phyloP scores from a whole-genome alignment of 177 flowering plant species.

The Vitis hybrid region DNA sequence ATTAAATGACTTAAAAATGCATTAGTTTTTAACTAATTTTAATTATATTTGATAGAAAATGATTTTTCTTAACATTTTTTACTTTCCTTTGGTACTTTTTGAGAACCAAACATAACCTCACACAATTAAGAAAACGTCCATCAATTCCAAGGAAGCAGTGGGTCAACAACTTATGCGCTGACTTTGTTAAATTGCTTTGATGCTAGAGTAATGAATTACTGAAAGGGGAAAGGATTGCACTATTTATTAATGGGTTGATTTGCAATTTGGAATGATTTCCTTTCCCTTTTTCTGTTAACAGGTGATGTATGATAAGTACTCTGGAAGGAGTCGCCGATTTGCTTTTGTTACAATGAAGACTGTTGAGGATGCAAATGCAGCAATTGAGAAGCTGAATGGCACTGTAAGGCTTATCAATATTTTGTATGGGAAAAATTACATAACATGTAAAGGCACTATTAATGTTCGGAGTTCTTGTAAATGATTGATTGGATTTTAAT shows the following conservation, averaged over 20 bases:
- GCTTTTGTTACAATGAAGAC: slow-evolving; percentile 91
- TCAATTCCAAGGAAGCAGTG: too few species aligned
- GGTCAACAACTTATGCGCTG: too few species aligned
- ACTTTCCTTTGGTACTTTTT: fast-evolving
- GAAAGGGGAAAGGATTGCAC: neutral
- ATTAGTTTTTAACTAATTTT: too few species aligned
- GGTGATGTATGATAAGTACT: slow-evolving; percentile 95
- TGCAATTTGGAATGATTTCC: neutral
- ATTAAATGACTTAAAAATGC: too few species aligned
- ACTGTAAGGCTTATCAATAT: slow-evolving; percentile 42
- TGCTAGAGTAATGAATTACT: too few species aligned
- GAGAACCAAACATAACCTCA: too few species aligned
- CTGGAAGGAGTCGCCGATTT: slow-evolving; percentile 86
- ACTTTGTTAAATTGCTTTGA: too few species aligned
- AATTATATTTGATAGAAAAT: too few species aligned
- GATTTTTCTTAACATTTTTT: too few species aligned
- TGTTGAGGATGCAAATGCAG: slow-evolving; percentile 86
- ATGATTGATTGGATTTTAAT: slow-evolving; percentile 7
- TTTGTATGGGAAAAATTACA: neutral
- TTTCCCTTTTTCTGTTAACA: slow-evolving; percentile 16
- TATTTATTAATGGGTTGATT: neutral
- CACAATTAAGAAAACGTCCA: too few species aligned
- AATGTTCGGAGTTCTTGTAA: neutral
- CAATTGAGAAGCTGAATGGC: slow-evolving; percentile 77
- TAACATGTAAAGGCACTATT: neutral